Evolutionary conservation across 331 rosid genomes (phyloP), one percentile per base, ranked within the genome.

Genomic region (Rhamnella rubrinervis): DNA sequence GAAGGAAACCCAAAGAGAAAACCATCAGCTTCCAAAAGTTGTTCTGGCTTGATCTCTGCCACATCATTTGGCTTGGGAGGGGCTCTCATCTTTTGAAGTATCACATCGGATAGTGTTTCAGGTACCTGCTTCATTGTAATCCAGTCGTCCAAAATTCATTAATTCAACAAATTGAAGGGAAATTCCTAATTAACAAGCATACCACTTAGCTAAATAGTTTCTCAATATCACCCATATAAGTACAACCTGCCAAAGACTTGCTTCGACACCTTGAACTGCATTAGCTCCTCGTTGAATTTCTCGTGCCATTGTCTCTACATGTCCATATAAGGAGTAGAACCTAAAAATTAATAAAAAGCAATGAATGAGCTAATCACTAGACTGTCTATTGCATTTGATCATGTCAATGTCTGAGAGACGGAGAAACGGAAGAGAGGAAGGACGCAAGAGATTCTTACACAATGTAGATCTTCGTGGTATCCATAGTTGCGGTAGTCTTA

Each of bases 1-100:
- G 98, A 91, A 59, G 98, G 97, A 61, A 88, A 93, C 59, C 98
- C 98, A 14, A 93, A 93, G 67, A 93, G 61, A 47, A 93, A 75
- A 37, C 95, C 98, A 70, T 93, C 98, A 21, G 98, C 98, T 56
- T 91, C 95, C 25, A 68, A 23, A 70, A 93, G 91, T 65, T 91
- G 95, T 55, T 91, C 96, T 28, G 97, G 98, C 65, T 52, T 89
- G 72, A 93, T 93, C 71, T 83, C 95, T 59, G 82, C 59, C 68
- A 91, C 84, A 78, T 93, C 98, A 77, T 78, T 55, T 64, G 95
- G 76, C 76, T 85, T 93, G 1, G 92, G 47, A 78, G 83, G 86
- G 70, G 98, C 98, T 58, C 85, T 93, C 88, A 91, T 67, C 78
- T 93, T 93, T 67, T 75, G 83, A 68, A 93, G 61, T 76, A 91